A percentile compares a stretch with the other conserved stretches of the same genome.
Conservation (phyloP, 2,329 filamentous ascomycete species). For the Raffaelea albimanens region DNA sequence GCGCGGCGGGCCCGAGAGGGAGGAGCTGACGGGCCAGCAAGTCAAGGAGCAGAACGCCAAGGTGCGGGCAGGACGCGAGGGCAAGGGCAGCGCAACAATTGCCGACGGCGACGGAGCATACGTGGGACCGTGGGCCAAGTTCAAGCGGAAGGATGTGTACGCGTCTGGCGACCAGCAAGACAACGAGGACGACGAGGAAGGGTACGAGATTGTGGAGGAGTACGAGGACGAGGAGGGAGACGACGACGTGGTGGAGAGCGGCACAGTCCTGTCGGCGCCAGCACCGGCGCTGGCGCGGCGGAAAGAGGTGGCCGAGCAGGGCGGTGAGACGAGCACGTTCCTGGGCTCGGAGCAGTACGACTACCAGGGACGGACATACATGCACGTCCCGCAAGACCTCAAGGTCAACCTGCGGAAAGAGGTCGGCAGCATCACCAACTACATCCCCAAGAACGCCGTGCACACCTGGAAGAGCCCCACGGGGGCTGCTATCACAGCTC, state of each 20-base stretch:
- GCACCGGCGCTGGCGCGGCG: slow-evolving; percentile 42
- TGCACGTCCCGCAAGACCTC: slow-evolving; percentile 91
- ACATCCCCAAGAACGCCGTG: slow-evolving; percentile 86
- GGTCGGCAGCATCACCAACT: slow-evolving; percentile 72
- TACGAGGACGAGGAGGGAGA: slow-evolving; percentile 63
- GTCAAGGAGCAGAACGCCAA: slow-evolving; percentile 63
- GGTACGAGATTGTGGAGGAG: slow-evolving; percentile 70
- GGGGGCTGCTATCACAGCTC: slow-evolving; percentile 73
- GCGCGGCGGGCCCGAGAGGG: slow-evolving; percentile 45
- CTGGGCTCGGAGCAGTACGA: slow-evolving; percentile 77
- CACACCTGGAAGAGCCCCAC: slow-evolving; percentile 80
- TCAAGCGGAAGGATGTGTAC: slow-evolving; percentile 56
- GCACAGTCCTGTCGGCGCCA: slow-evolving; percentile 49
- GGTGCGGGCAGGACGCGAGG: slow-evolving; percentile 67
- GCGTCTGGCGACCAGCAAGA: slow-evolving; percentile 69
- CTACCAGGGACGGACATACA: slow-evolving; percentile 87
- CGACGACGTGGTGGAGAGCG: slow-evolving; percentile 56
- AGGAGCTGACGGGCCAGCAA: slow-evolving; percentile 43
- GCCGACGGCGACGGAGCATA: slow-evolving; percentile 84
- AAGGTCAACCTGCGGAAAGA: slow-evolving; percentile 80
- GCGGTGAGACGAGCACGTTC: slow-evolving; percentile 77
- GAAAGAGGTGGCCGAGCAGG: slow-evolving; percentile 49
- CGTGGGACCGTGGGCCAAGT: slow-evolving; percentile 89
- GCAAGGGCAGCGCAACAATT: slow-evolving; percentile 73
- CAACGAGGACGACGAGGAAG: slow-evolving; percentile 53